Conservation (phyloP, 768 basidiomycete species). For the Suillus plorans region DNA sequence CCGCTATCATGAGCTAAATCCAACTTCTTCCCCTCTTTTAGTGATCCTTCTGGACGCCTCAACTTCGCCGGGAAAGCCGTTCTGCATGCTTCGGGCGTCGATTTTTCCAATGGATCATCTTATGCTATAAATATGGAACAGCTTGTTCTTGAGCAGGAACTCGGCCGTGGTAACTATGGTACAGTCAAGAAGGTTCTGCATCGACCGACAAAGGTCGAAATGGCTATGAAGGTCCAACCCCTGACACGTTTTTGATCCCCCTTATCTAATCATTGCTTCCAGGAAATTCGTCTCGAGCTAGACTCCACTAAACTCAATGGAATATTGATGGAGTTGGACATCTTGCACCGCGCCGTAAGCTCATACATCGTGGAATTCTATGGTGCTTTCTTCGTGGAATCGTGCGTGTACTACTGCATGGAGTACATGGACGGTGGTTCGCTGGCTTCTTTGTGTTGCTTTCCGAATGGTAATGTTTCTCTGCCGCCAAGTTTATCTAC, state of each 20-base stretch:
- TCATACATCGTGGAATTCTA: constrained; percentile 98
- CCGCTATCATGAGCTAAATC: constrained; percentile 8
- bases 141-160: constrained; percentile 86
- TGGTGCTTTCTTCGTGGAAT: constrained; percentile 98
- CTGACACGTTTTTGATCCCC: constrained; percentile 9
- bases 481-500: constrained; percentile 33
- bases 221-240: constrained; percentile 94
- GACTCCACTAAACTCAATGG: constrained; percentile 92
- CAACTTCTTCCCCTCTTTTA: constrained; percentile 29
- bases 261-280: constrained; percentile 11
- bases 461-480: constrained; percentile 39
- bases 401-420: constrained; percentile 99
- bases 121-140: constrained; percentile 96
- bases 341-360: constrained; percentile 89
- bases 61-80: constrained; percentile 94
- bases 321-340: constrained; percentile 98
- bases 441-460: constrained; percentile 71
- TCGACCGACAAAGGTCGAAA: constrained; percentile 89
- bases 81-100: constrained; percentile 82
- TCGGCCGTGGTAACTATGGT: constrained; percentile 96
- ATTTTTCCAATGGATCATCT: constrained; percentile 87
- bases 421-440: constrained; percentile 99
- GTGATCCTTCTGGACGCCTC: constrained; percentile 94
- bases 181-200: constrained; percentile 96
- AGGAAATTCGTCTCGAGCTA: constrained; percentile 98